Percentiles rank a stretch among this genome's conserved stretches.
Evolutionary conservation across 2,329 filamentous ascomycete genomes (phyloP).

Genomic region (Rasamsonia emersonii): DNA sequence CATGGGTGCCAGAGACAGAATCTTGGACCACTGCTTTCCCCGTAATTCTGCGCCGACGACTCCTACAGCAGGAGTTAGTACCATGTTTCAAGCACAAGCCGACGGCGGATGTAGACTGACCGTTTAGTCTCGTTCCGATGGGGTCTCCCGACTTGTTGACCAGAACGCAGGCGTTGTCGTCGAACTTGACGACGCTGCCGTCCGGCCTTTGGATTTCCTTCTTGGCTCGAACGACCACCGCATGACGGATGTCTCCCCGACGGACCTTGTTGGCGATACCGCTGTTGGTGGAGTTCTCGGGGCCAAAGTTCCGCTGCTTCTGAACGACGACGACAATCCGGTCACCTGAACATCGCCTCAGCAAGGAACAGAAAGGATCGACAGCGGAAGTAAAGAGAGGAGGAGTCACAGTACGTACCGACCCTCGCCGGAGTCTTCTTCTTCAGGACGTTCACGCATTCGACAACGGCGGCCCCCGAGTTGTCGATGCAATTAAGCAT

Average conservation of each 20-base stretch:
- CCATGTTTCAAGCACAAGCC: constrained; percentile 6
- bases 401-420: constrained; percentile 48
- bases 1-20: constrained; percentile 86
- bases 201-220: constrained; percentile 83
- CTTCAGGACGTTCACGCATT: constrained; percentile 87
- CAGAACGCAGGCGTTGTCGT: constrained; percentile 95
- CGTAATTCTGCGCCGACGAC: constrained; percentile 84
- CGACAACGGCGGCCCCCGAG: constrained; percentile 92
- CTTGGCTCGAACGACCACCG: constrained; percentile 82
- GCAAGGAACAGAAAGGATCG: constrained; percentile 4
- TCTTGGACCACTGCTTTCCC: constrained; percentile 96
- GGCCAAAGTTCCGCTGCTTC: constrained; percentile 74
- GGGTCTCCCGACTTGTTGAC: constrained; percentile 96
- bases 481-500: constrained; percentile 99
- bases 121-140: constrained; percentile 84
- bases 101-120: constrained; percentile 31
- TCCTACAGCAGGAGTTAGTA: constrained; percentile 39
- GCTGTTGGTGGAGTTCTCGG: constrained; percentile 62
- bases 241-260: constrained; percentile 91
- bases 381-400: neutral
- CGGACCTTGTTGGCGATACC: constrained; percentile 87
- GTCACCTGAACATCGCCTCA: constrained; percentile 55
- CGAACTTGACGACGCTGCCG: constrained; percentile 84
- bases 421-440: constrained; percentile 81
- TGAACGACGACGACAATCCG: constrained; percentile 96